A percentile compares a stretch with the other conserved stretches of the same genome.
Evolutionary conservation across 2,329 filamentous ascomycete genomes (phyloP).

Genomic region (Ascosphaera apis): DNA sequence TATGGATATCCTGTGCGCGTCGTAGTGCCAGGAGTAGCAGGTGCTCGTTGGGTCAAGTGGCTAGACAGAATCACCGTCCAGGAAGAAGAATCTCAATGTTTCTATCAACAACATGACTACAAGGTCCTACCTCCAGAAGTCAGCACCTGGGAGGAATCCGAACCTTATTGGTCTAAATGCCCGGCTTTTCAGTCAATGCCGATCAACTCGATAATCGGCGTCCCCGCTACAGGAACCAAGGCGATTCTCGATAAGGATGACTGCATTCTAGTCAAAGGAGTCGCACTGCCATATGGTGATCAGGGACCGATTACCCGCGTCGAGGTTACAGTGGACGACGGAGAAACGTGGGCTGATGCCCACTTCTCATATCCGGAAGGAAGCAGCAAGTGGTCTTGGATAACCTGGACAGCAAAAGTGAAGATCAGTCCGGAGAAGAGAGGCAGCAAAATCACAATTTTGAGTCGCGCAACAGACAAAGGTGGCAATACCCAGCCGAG

Average conservation of each 20-base stretch:
- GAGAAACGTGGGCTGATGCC: conserved; percentile 27
- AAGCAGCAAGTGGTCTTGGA: conserved; percentile 31
- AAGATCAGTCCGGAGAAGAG: conserved; percentile 12
- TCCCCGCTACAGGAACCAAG: conserved; percentile 23
- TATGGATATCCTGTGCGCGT: conserved; percentile 31
- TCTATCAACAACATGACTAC: conserved; percentile 37
- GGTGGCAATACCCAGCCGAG: conserved; percentile 28
- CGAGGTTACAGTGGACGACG: conserved; percentile 28
- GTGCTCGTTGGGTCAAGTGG: conserved; percentile 33
- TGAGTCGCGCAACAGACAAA: conserved; percentile 31
- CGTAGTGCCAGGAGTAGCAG: conserved; percentile 29
- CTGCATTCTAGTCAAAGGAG: conserved; percentile 27
- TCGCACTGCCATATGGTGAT: conserved; percentile 31
- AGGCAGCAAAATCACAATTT: conserved; percentile 22
- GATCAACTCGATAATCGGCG: conserved; percentile 31
- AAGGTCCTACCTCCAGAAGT: conserved; percentile 33
- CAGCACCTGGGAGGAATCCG: conserved; percentile 24
- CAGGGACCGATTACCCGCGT: conserved; percentile 30
- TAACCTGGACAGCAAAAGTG: conserved; percentile 28
- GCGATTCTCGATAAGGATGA: conserved; percentile 19
- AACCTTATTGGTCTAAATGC: conserved; percentile 28
- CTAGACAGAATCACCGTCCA: conserved; percentile 30
- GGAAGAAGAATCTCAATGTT: conserved; percentile 26
- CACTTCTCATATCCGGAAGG: conserved; percentile 12
- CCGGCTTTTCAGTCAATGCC: conserved; percentile 32